These are phyloP conservation scores for Kwoniella newhampshirensis DNA, from an alignment of 768 basidiomycete species.

Conservation along the genomic window DNA sequence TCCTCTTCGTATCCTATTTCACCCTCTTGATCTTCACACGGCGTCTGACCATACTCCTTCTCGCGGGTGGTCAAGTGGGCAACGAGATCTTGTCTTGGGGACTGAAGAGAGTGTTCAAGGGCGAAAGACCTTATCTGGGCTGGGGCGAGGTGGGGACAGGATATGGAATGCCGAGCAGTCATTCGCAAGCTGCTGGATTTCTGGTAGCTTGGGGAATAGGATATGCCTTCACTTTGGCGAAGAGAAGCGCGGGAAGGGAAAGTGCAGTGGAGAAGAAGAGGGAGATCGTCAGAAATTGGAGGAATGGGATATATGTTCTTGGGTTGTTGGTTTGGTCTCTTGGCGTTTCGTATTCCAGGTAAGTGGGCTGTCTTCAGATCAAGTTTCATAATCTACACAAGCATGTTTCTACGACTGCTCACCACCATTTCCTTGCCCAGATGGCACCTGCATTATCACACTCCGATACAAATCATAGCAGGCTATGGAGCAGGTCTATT, in stretches of 20 bases:
- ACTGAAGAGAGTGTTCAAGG: conserved; percentile 39
- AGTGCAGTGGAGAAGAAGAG: neutral
- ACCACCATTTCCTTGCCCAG: too few species aligned
- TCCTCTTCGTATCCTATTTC: conserved; percentile 51
- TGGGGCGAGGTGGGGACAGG: conserved; percentile 42
- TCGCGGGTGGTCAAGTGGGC: conserved; percentile 38
- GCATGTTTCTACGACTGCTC: too few species aligned
- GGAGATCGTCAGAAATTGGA: conserved; percentile 6
- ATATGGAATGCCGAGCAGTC: conserved; percentile 52
- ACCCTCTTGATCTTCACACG: conserved; percentile 47
- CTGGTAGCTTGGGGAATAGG: conserved; percentile 41
- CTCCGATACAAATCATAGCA: conserved; percentile 40
- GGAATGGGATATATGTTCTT: conserved; percentile 24
- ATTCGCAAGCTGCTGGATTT: conserved; percentile 47
- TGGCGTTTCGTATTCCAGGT: conserved; percentile 49
- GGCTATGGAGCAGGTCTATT: conserved; percentile 34
- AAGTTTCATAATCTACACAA: too few species aligned
- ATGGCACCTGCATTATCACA: conserved; percentile 48
- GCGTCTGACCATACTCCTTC: conserved; percentile 37
- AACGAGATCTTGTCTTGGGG: conserved; percentile 45
- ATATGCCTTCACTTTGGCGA: conserved; percentile 22
- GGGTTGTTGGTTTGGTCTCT: conserved; percentile 44
- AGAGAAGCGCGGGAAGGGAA: neutral
- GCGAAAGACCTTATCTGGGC: conserved; percentile 41
- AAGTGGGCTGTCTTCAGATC: conserved; percentile 6